Conservation (phyloP, 2,329 filamentous ascomycete genomes). For the Daldinia sp. region DNA sequence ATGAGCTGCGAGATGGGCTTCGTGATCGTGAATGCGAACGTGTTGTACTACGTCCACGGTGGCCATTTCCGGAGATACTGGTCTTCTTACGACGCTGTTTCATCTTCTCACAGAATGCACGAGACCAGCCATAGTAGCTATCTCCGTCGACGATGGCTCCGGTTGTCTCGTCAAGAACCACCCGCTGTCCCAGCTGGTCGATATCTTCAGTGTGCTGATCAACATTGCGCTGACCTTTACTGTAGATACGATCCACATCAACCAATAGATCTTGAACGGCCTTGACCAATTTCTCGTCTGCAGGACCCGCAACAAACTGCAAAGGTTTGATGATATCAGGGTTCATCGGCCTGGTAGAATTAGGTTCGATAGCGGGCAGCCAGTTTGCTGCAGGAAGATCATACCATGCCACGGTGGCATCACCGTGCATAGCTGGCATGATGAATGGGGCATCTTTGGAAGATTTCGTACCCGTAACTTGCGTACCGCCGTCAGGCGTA, state of each 20-base stretch:
- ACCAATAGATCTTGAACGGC: constrained; percentile 76
- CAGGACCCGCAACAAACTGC: constrained; percentile 73
- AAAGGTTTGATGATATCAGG: constrained; percentile 75
- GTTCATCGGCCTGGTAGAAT: constrained; percentile 78
- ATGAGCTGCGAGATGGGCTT: constrained; percentile 49
- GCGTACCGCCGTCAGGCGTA: constrained; percentile 39
- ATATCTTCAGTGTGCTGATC: constrained; percentile 66
- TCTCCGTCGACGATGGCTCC: constrained; percentile 71
- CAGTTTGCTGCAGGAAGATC: constrained; percentile 85
- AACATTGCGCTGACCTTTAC: constrained; percentile 54
- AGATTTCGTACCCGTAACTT: constrained; percentile 45
- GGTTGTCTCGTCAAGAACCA: constrained; percentile 71
- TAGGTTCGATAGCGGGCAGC: constrained; percentile 79
- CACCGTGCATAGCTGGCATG: constrained; percentile 80
- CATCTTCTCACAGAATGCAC: constrained; percentile 82
- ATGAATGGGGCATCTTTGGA: constrained; percentile 70
- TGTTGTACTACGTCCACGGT: constrained; percentile 43
- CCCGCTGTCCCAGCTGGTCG: constrained; percentile 77
- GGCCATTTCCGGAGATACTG: constrained; percentile 33
- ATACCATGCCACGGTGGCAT: constrained; percentile 76
- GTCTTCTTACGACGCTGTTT: constrained; percentile 60
- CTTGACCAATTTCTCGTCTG: constrained; percentile 69
- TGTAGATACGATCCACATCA: constrained; percentile 75
- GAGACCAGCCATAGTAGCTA: constrained; percentile 90
- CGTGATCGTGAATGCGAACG: constrained; percentile 49